phyloP scores from a whole-genome alignment of 805 yeast species.

The Candida gorgasii region DNA sequence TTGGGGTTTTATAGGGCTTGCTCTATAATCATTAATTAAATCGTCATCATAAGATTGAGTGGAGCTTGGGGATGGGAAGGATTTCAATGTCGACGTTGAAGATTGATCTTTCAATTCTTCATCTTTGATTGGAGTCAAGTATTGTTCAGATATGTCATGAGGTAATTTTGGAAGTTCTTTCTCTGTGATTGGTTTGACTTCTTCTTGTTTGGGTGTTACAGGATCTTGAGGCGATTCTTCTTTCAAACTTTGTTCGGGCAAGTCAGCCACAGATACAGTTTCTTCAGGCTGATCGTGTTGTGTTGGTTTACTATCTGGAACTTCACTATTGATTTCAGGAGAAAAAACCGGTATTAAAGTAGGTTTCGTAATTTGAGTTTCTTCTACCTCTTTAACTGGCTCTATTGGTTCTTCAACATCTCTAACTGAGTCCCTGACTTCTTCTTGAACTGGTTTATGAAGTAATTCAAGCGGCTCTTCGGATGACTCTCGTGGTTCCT shows the following conservation, averaged over 20 bases:
- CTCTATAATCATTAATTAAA: slow-evolving; percentile 16
- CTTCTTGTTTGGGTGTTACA: background rate
- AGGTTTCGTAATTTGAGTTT: background rate
- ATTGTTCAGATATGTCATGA: slow-evolving; percentile 6
- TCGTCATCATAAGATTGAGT: slow-evolving; percentile 15
- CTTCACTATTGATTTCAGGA: background rate
- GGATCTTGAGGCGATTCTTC: background rate
- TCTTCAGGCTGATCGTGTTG: background rate
- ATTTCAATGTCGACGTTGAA: slow-evolving; percentile 6
- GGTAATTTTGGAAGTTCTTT: slow-evolving; percentile 8
- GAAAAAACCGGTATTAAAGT: slow-evolving; percentile 2
- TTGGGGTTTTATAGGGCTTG: slow-evolving; percentile 12
- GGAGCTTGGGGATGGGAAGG: slow-evolving; percentile 15
- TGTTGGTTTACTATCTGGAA: background rate
- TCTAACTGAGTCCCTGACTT: background rate
- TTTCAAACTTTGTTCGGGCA: background rate
- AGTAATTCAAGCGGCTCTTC: too few relatives aligned
- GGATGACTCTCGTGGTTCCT: too few relatives aligned
- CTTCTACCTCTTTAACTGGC: background rate
- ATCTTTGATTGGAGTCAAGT: slow-evolving; percentile 2
- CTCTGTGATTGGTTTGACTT: background rate
- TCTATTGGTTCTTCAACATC: background rate
- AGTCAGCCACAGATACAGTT: too few relatives aligned
- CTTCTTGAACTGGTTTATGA: background rate
- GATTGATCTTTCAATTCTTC: slow-evolving; percentile 7